phyloP scores from a whole-genome alignment of 805 yeast genomes.

The Candida ascalaphidarum region DNA sequence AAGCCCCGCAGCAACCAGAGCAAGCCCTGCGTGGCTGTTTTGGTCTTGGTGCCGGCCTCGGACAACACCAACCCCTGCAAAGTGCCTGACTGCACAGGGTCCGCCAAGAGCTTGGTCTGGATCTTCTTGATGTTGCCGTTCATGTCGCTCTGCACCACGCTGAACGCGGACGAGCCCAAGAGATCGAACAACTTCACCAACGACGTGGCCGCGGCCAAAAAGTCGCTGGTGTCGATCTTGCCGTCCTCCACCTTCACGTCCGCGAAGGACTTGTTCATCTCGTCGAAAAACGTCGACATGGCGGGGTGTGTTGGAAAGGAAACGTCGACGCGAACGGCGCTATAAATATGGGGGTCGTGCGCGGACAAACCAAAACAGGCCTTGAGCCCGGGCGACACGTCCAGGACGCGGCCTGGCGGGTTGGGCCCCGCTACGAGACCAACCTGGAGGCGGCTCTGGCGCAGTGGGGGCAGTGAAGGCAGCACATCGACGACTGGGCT shows the following conservation, averaged over 20 bases:
- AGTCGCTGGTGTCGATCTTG: constrained; percentile 65
- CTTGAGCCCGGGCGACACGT: too few species aligned
- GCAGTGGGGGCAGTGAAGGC: too few species aligned
- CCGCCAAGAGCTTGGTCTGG: constrained; percentile 53
- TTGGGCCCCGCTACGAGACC: background rate
- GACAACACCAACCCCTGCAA: constrained; percentile 70
- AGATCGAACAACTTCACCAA: constrained; percentile 76
- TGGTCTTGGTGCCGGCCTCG: constrained; percentile 60
- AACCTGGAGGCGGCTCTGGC: background rate
- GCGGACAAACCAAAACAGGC: too few species aligned
- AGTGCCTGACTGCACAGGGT: constrained; percentile 57
- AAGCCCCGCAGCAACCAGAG: constrained; percentile 83
- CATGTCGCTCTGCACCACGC: constrained; percentile 82
- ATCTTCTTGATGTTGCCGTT: constrained; percentile 78
- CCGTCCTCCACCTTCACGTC: constrained; percentile 62
- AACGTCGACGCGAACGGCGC: background rate
- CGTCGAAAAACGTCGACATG: constrained; percentile 80
- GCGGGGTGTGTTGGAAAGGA: constrained; percentile 7
- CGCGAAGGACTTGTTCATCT: constrained; percentile 61
- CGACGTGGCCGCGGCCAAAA: constrained; percentile 78
- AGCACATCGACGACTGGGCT: too few species aligned
- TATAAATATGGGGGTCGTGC: background rate
- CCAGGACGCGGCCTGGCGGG: too few species aligned
- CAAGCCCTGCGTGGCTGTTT: constrained; percentile 84
- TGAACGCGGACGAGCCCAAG: constrained; percentile 76